phyloP scores from a whole-genome alignment of 805 yeast species.

The Metschnikowia matae region DNA sequence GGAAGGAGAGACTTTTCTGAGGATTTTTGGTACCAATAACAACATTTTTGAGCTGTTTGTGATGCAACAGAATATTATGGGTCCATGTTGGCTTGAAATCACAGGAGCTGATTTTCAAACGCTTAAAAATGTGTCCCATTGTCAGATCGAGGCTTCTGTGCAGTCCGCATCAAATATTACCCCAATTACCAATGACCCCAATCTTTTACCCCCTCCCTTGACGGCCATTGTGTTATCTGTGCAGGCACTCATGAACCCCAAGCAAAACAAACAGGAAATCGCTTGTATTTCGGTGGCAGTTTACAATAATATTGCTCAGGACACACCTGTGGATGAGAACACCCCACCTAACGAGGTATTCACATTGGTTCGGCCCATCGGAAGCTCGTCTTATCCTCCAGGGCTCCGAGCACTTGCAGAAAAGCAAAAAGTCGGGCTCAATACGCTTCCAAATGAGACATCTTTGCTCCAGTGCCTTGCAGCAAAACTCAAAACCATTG shows the following conservation, averaged over 20 bases:
- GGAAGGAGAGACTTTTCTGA: constrained; percentile 71
- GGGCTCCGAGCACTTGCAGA: constrained; percentile 64
- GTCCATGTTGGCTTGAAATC: constrained; percentile 94
- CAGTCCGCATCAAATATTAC: constrained; percentile 44
- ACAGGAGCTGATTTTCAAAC: constrained; percentile 56
- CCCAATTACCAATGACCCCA: constrained; percentile 41
- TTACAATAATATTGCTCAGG: constrained; percentile 66
- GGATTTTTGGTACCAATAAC: constrained; percentile 75
- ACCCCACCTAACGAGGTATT: constrained; percentile 56
- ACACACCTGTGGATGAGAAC: constrained; percentile 64
- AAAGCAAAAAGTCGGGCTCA: constrained; percentile 48
- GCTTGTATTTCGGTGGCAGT: constrained; percentile 78
- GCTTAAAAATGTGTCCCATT: constrained; percentile 67
- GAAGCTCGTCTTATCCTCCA: constrained; percentile 62
- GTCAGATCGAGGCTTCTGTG: constrained; percentile 70
- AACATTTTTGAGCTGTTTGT: constrained; percentile 83
- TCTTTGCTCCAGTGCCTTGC: constrained; percentile 70
- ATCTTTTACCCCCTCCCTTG: constrained; percentile 56
- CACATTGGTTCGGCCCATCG: constrained; percentile 79
- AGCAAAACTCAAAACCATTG: constrained; percentile 64
- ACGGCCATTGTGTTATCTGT: constrained; percentile 72
- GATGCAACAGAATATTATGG: constrained; percentile 80
- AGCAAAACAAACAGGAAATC: constrained; percentile 76
- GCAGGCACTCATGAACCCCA: constrained; percentile 74
- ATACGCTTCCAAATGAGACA: constrained; percentile 68